Base-by-base conservation (phyloP, 495 filamentous ascomycete genomes). In the Letharia columbiana region DNA sequence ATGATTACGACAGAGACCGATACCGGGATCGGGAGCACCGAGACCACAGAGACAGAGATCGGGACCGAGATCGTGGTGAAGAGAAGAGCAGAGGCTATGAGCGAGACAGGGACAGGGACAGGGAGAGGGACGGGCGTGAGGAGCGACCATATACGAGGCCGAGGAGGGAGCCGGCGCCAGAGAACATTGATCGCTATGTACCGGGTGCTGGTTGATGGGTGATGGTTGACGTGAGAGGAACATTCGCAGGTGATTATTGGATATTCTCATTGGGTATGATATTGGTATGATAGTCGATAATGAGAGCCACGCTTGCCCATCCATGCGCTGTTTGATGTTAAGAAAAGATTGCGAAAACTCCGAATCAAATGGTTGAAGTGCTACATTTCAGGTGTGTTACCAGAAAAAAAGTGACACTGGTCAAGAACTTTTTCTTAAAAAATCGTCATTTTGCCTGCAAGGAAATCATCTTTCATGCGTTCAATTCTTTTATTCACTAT, bases 171-270 rank as follows among this genome's bases (percentile, higher is more conserved):
- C 60, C 61, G 9, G 69, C 73, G 4, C 73, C 73, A 40, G 72
- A 76, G 31, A 79, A 83, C 11, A 81, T 83, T 67, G 82, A 86
- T 72, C 79, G 82, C 10, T 84, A 86, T 67, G 77, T 84, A n/a
- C 82, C 82, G 17, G 66, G 60, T 56, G 49, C 49, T 13, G 49
- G 49, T 52, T 52, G 49, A 41, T 62, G 28, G 39, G 58, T 61
- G 1, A 45, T 12, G 11, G 40, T 41, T 33, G 40, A 61, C 5
- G 59, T 31, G 59, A 10, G 23, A 42, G 41, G 13, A 31, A 11
- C 23, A 18, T 45, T 18, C 20, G 28, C 60, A 47, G 17, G 41
- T n/a, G 41, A 35, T 6, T 28, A 28, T 44, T 61, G 39, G 15
- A 35, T 20, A 47, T 45, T 42, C 6, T 18, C 33, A 62, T 44